These are phyloP conservation scores for Cubamyces lactineus DNA, from an alignment of 768 basidiomycete genomes.

Conservation along the genomic window DNA sequence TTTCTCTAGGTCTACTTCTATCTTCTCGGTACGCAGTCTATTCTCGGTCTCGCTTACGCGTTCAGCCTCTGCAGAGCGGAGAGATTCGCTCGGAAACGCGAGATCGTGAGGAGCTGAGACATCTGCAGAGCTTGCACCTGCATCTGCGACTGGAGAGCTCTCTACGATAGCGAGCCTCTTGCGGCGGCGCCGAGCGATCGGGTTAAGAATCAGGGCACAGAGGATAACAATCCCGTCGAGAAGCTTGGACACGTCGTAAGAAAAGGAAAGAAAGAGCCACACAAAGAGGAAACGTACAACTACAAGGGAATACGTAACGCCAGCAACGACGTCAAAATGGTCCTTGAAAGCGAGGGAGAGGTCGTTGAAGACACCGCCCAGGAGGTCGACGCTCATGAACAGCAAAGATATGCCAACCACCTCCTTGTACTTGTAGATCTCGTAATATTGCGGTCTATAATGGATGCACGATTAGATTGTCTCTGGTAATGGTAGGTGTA, in stretches of 20 bases:
- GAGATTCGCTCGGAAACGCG: too few species aligned
- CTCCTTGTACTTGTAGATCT: constrained; percentile 67
- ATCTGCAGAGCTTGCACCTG: too few species aligned
- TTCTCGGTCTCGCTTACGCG: background rate
- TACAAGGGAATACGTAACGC: constrained; percentile 63
- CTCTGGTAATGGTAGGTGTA: constrained; percentile 23
- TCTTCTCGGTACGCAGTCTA: background rate
- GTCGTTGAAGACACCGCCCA: constrained; percentile 71
- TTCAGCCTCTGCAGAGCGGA: too few species aligned
- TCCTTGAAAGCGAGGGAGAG: constrained; percentile 70
- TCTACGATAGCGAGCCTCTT: constrained; percentile 22
- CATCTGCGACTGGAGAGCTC: background rate
- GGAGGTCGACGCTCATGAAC: constrained; percentile 72
- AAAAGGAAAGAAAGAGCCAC: background rate
- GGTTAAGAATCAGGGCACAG: constrained; percentile 68
- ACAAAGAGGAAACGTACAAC: constrained; percentile 38
- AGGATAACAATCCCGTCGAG: constrained; percentile 65
- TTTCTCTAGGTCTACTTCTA: constrained; percentile 3
- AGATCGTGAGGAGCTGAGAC: too few species aligned
- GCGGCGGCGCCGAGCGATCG: constrained; percentile 48
- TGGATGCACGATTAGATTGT: constrained; percentile 25
- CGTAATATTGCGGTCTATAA: constrained; percentile 73
- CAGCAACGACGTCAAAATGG: constrained; percentile 65
- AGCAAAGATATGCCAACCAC: constrained; percentile 69
- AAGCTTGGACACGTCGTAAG: constrained; percentile 42